Base-by-base conservation (phyloP, 2,329 filamentous ascomycete genomes). In the Cladophialophora immunda region DNA sequence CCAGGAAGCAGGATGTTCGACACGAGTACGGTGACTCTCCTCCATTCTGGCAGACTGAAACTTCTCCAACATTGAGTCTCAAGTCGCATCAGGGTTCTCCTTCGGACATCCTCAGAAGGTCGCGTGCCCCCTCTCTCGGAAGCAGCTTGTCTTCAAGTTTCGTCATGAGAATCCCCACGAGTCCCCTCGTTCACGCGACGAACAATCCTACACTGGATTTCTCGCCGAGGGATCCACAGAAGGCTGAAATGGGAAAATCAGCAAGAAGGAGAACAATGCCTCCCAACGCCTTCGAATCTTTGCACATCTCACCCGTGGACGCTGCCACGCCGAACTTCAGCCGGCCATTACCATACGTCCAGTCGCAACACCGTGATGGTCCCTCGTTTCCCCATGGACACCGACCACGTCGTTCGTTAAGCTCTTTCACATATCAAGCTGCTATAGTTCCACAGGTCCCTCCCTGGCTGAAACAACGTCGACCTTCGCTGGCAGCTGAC, bases 161-260 rank as follows among this genome's bases (percentile, higher is more conserved):
- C 77, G 85, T 91, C 34, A 91, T 97, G 68, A 91, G 94, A 78
- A 88, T 92, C 2, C 94, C 95, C 0, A 98, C 95, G 1, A 98
- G 94, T 74, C 95, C 95, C 15, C 83, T 99, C 11, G 94, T 96
- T 0, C 90, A 97, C 74, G 93, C 93, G 50, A 89, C 93, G 74
- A 96, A 90, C 79, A 95, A 94, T 72, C 90, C 92, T 6, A 92
- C 95, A 71, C 75, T 90, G 25, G 89, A 92, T 65, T 82, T 90
- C 56, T 83, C 87, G 1, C 82, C 86, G 82, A 22, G 78, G 87
- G 56, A 81, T 87, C 25, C 53, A 4, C 58, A 47, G 19, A 11
- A 55, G 5, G n/a, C 22, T n/a, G 60, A 58, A 2, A 13, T 34
- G n/a, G 38, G 30, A 47, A 68, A 25, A 36, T 52, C 77, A 54